Evolutionary conservation across 306 rosid species (phyloP).

Genomic region (Medicago lupulina): DNA sequence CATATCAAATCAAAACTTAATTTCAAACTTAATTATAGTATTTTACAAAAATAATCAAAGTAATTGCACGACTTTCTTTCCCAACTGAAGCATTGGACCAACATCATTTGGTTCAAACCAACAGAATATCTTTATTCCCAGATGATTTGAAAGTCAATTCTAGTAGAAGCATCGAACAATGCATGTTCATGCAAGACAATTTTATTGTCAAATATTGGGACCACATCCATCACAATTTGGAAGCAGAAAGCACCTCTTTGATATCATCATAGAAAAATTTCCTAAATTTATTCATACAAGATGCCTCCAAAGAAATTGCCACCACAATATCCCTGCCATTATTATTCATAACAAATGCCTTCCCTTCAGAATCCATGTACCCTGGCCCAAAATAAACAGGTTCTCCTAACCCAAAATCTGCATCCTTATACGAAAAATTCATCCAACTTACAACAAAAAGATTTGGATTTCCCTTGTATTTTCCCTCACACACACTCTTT

Average conservation of each 20-base stretch:
- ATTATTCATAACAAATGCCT: constrained; percentile 41
- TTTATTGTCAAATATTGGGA: neutral
- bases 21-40: neutral
- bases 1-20: neutral
- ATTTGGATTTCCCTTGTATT: constrained; percentile 39
- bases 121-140: too few relatives aligned
- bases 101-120: too few relatives aligned
- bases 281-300: constrained; percentile 45
- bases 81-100: neutral
- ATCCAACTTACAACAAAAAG: constrained; percentile 47
- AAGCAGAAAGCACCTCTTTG: constrained; percentile 12
- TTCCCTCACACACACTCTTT: neutral
- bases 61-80: neutral
- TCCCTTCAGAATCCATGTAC: constrained; percentile 50
- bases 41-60: neutral
- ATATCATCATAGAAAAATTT: constrained; percentile 23
- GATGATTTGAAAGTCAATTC: neutral
- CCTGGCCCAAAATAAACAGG: constrained; percentile 52
- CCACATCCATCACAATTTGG: constrained; percentile 36
- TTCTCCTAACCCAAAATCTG: constrained; percentile 49
- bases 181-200: neutral
- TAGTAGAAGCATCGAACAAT: neutral
- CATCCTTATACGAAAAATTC: constrained; percentile 38
- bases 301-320: constrained; percentile 41
- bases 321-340: constrained; percentile 37